These are phyloP conservation scores for Cymodocea nodosa DNA, from an alignment of 116 monocot genomes.

Conservation along the genomic window DNA sequence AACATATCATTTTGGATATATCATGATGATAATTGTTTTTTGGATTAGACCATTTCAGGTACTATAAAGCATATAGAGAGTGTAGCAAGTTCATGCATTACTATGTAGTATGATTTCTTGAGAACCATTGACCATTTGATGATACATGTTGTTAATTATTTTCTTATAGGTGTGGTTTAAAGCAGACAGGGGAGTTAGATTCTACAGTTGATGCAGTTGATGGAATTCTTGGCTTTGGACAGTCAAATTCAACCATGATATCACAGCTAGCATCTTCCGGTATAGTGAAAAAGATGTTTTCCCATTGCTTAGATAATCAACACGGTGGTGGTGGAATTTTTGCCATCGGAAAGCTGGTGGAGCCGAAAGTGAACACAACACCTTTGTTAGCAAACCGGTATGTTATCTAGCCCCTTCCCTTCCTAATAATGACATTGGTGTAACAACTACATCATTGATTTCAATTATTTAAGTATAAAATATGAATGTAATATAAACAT, in stretches of 20 bases:
- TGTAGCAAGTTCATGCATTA: no score
- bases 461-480: not conserved
- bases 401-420: constrained; percentile 7
- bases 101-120: not conserved
- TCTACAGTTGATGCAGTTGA: constrained; percentile 69
- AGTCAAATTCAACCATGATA: constrained; percentile 77
- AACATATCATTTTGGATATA: no score
- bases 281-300: constrained; percentile 66
- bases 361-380: constrained; percentile 83
- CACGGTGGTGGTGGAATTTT: constrained; percentile 86
- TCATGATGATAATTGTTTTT: no score
- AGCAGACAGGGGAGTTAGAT: constrained; percentile 62
- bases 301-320: constrained; percentile 82
- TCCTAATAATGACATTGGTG: not conserved
- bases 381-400: constrained; percentile 84
- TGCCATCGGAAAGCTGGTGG: constrained; percentile 74
- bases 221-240: constrained; percentile 96
- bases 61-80: no score
- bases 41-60: no score
- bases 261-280: constrained; percentile 78
- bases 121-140: not conserved
- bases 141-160: not conserved
- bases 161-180: constrained; percentile 40
- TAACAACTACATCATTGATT: not conserved
- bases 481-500: not conserved